phyloP scores from a whole-genome alignment of 2,329 filamentous ascomycete genomes.

The Curvularia sp. region DNA sequence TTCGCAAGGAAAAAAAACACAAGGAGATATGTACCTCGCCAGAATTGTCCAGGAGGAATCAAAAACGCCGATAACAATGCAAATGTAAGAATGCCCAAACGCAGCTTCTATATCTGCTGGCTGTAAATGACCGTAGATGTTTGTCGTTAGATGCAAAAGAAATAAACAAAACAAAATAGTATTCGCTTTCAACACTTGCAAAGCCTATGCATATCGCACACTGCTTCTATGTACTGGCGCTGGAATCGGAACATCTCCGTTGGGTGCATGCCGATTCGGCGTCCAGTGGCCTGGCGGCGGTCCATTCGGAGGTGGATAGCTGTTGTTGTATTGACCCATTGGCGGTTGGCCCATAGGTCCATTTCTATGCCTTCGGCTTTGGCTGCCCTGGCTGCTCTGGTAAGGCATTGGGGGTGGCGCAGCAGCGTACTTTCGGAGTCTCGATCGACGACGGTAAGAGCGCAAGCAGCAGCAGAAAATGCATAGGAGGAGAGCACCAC shows the following conservation, averaged over 20 bases:
- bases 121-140: constrained; percentile 10
- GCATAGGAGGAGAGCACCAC: constrained; percentile 70
- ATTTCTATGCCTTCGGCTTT: constrained; percentile 2
- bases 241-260: constrained; percentile 18
- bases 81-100: neutral
- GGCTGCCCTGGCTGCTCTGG: constrained; percentile 1
- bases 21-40: neutral
- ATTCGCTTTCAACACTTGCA: neutral
- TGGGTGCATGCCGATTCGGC: constrained; percentile 7
- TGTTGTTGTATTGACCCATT: constrained; percentile 15
- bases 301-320: constrained; percentile 8
- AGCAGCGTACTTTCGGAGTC: constrained; percentile 27
- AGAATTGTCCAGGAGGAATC: neutral
- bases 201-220: constrained; percentile 26
- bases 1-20: neutral
- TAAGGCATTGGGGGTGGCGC: constrained; percentile 16
- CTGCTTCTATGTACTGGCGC: constrained; percentile 25
- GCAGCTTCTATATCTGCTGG: constrained; percentile 1
- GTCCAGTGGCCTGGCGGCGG: constrained; percentile 9
- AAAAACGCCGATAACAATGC: constrained; percentile 16
- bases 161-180: neutral
- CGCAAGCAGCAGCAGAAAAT: constrained; percentile 72
- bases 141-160: neutral
- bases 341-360: constrained; percentile 4
- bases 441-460: constrained; percentile 53